Percentiles rank a stretch among this genome's conserved stretches.
phyloP scores from a whole-genome alignment of 805 yeast genomes.

The Candida ipomoeae region DNA sequence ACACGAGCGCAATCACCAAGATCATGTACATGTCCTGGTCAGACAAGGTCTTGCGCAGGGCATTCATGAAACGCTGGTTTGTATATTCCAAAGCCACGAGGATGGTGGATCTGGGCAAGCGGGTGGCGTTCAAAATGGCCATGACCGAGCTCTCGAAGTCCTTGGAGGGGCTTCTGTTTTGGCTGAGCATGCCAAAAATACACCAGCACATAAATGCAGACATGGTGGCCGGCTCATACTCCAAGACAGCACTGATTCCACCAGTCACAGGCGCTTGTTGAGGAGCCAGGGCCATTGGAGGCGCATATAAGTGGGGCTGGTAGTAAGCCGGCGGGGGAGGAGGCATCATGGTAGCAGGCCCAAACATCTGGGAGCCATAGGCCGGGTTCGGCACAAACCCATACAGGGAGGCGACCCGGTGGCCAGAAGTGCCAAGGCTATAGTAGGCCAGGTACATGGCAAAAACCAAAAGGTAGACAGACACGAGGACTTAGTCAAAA shows the following conservation, averaged over 20 bases:
- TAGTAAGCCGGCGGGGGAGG: conserved; percentile 10
- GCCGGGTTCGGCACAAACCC: conserved; percentile 20
- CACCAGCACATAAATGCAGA: conserved; percentile 75
- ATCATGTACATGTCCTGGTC: conserved; percentile 46
- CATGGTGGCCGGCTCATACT: conserved; percentile 77
- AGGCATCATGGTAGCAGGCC: conserved; percentile 8
- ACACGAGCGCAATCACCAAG: conserved; percentile 64
- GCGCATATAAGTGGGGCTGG: conserved; percentile 10
- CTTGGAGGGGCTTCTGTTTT: conserved; percentile 39
- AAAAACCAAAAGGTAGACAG: neutral
- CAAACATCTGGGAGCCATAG: conserved; percentile 8
- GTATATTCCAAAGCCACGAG: conserved; percentile 76
- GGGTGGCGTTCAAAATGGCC: conserved; percentile 77
- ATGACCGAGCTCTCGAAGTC: conserved; percentile 57
- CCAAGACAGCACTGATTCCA: conserved; percentile 73
- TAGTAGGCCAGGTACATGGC: conserved; percentile 11
- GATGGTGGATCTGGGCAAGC: conserved; percentile 80
- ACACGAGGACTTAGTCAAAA: conserved; percentile 40
- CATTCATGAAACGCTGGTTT: conserved; percentile 50
- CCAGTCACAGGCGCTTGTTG: conserved; percentile 42
- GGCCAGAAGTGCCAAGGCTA: conserved; percentile 37
- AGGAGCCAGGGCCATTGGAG: conserved; percentile 3
- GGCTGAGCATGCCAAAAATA: conserved; percentile 62
- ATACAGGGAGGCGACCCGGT: conserved; percentile 29
- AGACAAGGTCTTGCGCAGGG: conserved; percentile 18